These are phyloP conservation scores for Monilinia vaccinii-corymbosi DNA, from an alignment of 2,329 filamentous ascomycete species.

Conservation along the genomic window DNA sequence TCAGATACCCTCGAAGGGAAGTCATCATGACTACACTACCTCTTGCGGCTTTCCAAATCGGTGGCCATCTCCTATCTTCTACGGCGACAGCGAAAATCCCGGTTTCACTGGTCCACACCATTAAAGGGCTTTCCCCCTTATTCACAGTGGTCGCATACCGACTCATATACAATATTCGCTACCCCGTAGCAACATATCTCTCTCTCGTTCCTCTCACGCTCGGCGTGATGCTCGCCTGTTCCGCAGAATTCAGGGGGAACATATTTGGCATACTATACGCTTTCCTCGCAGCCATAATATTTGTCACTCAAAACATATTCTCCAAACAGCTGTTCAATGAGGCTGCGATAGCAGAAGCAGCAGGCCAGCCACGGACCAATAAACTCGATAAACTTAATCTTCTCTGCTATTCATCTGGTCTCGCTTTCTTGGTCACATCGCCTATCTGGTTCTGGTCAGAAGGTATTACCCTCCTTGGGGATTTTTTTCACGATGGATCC, in stretches of 20 bases:
- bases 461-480: conserved; percentile 65
- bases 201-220: conserved; percentile 84
- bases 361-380: conserved; percentile 54
- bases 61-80: conserved; percentile 86
- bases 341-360: conserved; percentile 73
- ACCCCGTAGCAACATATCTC: conserved; percentile 77
- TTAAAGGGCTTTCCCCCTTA: conserved; percentile 91
- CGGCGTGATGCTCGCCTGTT: conserved; percentile 95
- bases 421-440: conserved; percentile 79
- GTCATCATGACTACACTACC: conserved; percentile 85
- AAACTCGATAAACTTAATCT: conserved; percentile 97
- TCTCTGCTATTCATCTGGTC: conserved; percentile 89
- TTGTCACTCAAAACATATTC: conserved; percentile 97
- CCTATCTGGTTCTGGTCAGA: conserved; percentile 94
- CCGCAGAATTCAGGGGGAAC: conserved; percentile 81
- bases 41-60: conserved; percentile 84
- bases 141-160: conserved; percentile 94
- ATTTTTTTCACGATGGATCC: conserved; percentile 73
- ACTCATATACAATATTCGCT: conserved; percentile 77
- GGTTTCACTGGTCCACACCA: conserved; percentile 94
- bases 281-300: conserved; percentile 82
- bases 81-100: conserved; percentile 92
- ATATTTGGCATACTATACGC: conserved; percentile 85
- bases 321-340: conserved; percentile 98
- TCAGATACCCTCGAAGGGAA: conserved; percentile 70